Evolutionary conservation across 768 basidiomycete species (phyloP), one percentile per base, ranked within the genome.

Genomic region (Auriscalpium orientale): DNA sequence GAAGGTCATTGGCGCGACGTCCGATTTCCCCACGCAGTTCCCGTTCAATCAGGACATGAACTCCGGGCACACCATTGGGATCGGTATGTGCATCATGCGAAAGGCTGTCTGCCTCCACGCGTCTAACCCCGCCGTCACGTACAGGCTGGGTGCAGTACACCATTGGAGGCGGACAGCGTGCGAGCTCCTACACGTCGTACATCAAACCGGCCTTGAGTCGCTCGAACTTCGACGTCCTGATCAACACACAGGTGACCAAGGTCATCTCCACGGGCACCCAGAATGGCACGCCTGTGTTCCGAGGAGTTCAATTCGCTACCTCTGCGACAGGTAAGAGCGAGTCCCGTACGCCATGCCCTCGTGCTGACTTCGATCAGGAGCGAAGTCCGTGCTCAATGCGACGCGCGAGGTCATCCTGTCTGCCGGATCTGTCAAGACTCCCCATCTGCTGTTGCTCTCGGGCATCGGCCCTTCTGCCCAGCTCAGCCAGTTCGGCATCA

Each of bases 11-110:
- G 66, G 66, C 9, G 71, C 76, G 3, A 70, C 73, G 0, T 37
- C 65, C 34, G 66, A 75, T 50, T 56, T 72, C 7, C 62, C 64
- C 1, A 68, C 72, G 28, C 69, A 72, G 46, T 79, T 73, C 56
- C 67, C 72, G 2, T 77, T 67, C 58, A 75, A 74, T 56, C 36
- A 65, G 13, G 79, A 79, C 60, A 67, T 67, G 55, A 77, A 78
- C 57, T 69, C 71, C 21, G 78, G 79, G 11, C 65, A 62, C 11
- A 70, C 71, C 0, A 53, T 77, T 8, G 79, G 79, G 4, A 52
- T 77, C 40, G 71, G 77, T 76, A 36, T 51, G 70, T 63, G 12
- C 6, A 5, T 8, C 15, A 7, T 15, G 28, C 18, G 7, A 12
- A 13, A 15, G 37, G n/a, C 8, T 8, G 16, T 22, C 16, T 5